phyloP scores from a whole-genome alignment of 2,329 filamentous ascomycete genomes.

The Cladosporium austrohemisphaericum region DNA sequence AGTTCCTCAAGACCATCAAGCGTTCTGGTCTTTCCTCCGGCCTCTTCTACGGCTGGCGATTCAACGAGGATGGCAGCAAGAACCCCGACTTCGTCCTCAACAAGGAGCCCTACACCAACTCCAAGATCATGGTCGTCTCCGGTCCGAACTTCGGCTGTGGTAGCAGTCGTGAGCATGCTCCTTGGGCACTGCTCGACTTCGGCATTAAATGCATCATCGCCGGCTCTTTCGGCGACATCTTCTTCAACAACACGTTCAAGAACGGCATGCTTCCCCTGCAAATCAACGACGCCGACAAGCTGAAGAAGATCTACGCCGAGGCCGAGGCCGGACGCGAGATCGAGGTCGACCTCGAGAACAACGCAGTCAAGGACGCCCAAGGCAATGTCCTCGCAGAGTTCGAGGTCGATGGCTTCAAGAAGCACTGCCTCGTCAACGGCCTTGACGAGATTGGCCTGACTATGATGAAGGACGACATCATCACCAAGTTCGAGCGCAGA shows the following conservation, averaged over 20 bases:
- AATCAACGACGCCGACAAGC: constrained; percentile 62
- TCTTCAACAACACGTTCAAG: constrained; percentile 99
- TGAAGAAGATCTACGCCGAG: constrained; percentile 71
- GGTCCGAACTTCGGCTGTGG: constrained; percentile 96
- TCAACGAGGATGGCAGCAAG: constrained; percentile 63
- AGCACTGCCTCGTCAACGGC: constrained; percentile 89
- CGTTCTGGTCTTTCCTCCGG: constrained; percentile 86
- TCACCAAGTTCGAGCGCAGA: constrained; percentile 74
- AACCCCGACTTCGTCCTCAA: constrained; percentile 85
- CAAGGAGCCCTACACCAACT: constrained; percentile 73
- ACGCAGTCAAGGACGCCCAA: constrained; percentile 71
- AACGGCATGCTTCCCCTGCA: constrained; percentile 94
- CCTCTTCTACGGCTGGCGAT: constrained; percentile 82
- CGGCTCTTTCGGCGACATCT: constrained; percentile 84
- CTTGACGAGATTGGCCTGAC: constrained; percentile 95
- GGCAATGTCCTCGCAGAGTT: constrained; percentile 75
- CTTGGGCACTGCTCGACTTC: constrained; percentile 95
- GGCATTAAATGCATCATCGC: constrained; percentile 93
- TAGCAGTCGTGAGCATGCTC: constrained; percentile 87
- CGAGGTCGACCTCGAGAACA: constrained; percentile 83
- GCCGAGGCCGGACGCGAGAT: constrained; percentile 77
- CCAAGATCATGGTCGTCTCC: constrained; percentile 88
- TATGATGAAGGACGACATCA: constrained; percentile 88
- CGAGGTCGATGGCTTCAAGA: constrained; percentile 87
- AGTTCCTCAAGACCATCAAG: constrained; percentile 99